These are phyloP conservation scores for Silybum marianum DNA, from an alignment of 129 eudicot genomes.

Conservation along the genomic window DNA sequence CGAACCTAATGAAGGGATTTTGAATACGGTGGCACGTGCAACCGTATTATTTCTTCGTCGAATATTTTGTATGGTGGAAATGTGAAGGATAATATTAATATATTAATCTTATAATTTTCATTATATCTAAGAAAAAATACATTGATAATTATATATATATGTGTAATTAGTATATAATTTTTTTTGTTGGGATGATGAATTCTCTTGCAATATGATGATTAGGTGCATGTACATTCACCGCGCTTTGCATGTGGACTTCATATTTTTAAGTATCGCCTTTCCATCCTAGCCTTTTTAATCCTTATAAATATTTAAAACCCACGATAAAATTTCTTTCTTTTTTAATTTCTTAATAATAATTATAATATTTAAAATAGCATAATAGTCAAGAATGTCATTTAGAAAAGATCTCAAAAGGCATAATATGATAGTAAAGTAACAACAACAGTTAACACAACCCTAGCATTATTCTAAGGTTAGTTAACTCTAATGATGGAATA, in stretches of 20 bases:
- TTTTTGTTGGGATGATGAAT: slow-evolving; percentile 20
- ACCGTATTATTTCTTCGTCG: too few relatives aligned
- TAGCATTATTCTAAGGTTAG: too few relatives aligned
- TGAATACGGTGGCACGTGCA: too few relatives aligned
- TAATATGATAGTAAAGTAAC: neutral
- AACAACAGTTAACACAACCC: neutral
- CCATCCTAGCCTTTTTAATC: neutral
- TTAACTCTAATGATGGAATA: too few relatives aligned
- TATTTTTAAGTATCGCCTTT: slow-evolving; percentile 18
- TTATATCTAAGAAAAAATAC: neutral
- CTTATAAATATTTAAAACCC: neutral
- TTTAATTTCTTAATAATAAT: neutral
- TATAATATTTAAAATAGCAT: neutral
- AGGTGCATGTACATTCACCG: slow-evolving; percentile 27
- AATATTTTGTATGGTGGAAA: slow-evolving; percentile 16
- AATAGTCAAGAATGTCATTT: neutral
- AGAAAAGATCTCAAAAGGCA: neutral
- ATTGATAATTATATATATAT: neutral
- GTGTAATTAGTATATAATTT: neutral
- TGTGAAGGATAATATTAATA: neutral
- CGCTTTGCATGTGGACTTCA: slow-evolving; percentile 30
- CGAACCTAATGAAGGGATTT: too few relatives aligned
- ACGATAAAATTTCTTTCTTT: neutral
- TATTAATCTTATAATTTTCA: neutral
- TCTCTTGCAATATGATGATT: slow-evolving; percentile 34